Conservation (phyloP, 164 flowering plant species). For the Kalanchoe fedtschenkoi region DNA sequence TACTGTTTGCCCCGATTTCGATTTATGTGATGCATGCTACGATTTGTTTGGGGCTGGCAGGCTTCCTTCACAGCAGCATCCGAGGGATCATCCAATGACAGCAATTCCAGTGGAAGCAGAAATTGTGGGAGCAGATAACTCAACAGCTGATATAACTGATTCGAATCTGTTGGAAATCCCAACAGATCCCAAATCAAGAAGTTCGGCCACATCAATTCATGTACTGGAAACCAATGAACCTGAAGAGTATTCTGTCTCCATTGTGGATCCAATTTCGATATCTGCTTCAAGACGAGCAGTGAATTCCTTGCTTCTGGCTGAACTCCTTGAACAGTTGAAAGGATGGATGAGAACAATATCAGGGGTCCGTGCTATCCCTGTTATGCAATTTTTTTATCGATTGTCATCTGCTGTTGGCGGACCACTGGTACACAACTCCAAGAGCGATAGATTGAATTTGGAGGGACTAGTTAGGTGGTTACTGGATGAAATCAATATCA, state of each 20-base stretch:
- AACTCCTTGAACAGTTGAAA: slow-evolving; percentile 70
- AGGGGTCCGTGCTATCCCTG: slow-evolving; percentile 75
- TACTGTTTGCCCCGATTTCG: slow-evolving; percentile 96
- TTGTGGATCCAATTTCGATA: slow-evolving; percentile 69
- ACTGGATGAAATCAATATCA: slow-evolving; percentile 74
- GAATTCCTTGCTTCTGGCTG: slow-evolving; percentile 79
- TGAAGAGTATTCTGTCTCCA: slow-evolving; percentile 57
- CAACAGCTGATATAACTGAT: slow-evolving; percentile 59
- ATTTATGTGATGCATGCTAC: slow-evolving; percentile 94
- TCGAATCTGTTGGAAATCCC: slow-evolving; percentile 38
- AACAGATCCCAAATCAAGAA: slow-evolving; percentile 32
- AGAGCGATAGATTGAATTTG: slow-evolving; percentile 60
- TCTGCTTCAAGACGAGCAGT: slow-evolving; percentile 91
- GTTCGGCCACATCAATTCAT: slow-evolving; percentile 72
- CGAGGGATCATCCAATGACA: slow-evolving; percentile 96
- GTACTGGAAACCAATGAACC: slow-evolving; percentile 64
- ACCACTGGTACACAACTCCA: slow-evolving; percentile 77
- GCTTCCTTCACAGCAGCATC: slow-evolving; percentile 81
- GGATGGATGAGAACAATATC: slow-evolving; percentile 95
- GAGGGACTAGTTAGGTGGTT: slow-evolving; percentile 85
- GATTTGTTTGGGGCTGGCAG: slow-evolving; percentile 84
- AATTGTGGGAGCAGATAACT: slow-evolving; percentile 65
- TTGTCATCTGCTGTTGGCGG: slow-evolving; percentile 94
- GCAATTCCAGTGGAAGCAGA: slow-evolving; percentile 95
- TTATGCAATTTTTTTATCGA: slow-evolving; percentile 91